A percentile compares a stretch with the other conserved stretches of the same genome.
Conservation (phyloP, 768 basidiomycete genomes). For the Boletus coccyginus region DNA sequence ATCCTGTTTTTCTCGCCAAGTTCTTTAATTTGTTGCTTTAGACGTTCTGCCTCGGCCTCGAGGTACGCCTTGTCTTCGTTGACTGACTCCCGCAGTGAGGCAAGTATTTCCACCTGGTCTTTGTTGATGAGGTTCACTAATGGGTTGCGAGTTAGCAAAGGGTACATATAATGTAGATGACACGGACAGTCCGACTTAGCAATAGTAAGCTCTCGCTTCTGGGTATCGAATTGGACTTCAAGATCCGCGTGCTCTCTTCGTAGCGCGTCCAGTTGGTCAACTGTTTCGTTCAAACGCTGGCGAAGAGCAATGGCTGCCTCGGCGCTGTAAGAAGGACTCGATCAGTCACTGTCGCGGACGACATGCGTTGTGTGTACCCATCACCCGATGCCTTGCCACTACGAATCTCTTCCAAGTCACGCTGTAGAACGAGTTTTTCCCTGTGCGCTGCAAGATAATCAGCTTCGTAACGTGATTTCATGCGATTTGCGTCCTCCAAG, state of each 20-base stretch:
- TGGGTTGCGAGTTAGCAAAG: constrained; percentile 5
- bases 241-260: constrained; percentile 68
- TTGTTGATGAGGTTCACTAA: constrained; percentile 89
- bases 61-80: constrained; percentile 81
- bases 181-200: constrained; percentile 82
- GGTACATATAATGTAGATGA: not conserved
- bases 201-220: constrained; percentile 68
- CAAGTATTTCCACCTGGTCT: constrained; percentile 89
- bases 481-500: constrained; percentile 85
- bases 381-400: constrained; percentile 82
- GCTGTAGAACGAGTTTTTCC: constrained; percentile 75
- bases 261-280: constrained; percentile 73
- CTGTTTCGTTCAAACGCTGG: constrained; percentile 82
- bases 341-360: not conserved
- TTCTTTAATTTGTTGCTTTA: constrained; percentile 68
- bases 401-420: constrained; percentile 84
- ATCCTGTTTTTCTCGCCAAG: constrained; percentile 80
- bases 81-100: constrained; percentile 81
- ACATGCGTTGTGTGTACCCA: constrained; percentile 48
- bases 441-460: constrained; percentile 86
- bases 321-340: constrained; percentile 44
- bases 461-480: constrained; percentile 85
- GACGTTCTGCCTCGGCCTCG: constrained; percentile 60
- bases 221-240: constrained; percentile 62
- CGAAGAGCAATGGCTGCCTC: constrained; percentile 88